Evolutionary conservation across 805 yeast genomes (phyloP), one percentile per base, ranked within the genome.

Genomic region (Danielia reshetovae): DNA sequence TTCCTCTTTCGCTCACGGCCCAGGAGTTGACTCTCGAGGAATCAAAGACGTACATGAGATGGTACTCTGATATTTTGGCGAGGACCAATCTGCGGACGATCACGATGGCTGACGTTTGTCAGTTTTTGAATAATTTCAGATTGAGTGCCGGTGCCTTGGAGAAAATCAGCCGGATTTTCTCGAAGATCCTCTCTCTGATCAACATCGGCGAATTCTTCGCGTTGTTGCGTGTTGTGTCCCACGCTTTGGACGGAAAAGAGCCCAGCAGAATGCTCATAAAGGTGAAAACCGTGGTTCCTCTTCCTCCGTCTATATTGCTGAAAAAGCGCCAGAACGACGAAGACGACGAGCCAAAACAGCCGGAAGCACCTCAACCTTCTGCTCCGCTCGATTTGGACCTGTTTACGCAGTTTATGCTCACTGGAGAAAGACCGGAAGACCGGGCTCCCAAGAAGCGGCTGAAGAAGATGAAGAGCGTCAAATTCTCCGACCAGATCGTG

Each of bases 141-240:
- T 61, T 90, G 10, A 51, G 78, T 2, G 70, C 68, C 1, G 49
- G 56, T 2, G 62, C 75, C 22, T 77, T 77, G 53, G 69, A 68
- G 8, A 54, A 75, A 36, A 71, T 86, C 29, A 57, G 54, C 24
- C 60, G 62, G 17, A 72, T 81, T 15, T 79, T 79, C 52, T 59
- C 68, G 22, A 68, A 71, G 36, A 70, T 74, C 35, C 49, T 72
- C 22, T 69, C 68, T 36, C 72, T 83, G 3, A 69, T 90, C 36
- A 88, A 86, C 49, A 80, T 88, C 35, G 95, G 95, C 5, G 94
- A 88, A 56, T 90, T 93, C 60, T 93, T 85, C 62, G 96, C 95
- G 0, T 71, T 87, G 24, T 55, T 90, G 35, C 70, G 98, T 48
- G 71, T 93, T 14, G 72, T 88, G 10, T 75, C 95, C 13, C 96